Base-by-base conservation (phyloP, 495 filamentous ascomycete species). In the Astrothelium subdiscretum region DNA sequence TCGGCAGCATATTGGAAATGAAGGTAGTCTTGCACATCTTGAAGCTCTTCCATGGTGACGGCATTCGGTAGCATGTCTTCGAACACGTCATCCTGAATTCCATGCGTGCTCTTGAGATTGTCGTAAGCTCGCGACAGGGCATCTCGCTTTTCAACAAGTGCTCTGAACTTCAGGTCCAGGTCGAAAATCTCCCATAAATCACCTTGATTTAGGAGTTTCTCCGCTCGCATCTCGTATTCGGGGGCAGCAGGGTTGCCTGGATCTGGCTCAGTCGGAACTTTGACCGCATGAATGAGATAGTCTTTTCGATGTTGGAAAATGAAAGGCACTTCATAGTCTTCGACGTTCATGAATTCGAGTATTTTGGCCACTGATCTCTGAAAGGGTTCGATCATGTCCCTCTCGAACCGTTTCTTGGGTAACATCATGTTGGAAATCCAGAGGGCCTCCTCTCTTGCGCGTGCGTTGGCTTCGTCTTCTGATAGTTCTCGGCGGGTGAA, bases 261-360 rank as follows among this genome's bases (percentile, higher is more conserved):
- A 59, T 80, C 79, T 6, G 76, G 80, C 22, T 79, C 75, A 18
- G 75, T 65, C 32, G 82, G 77, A 13, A 87, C 81, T 73, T 90
- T 91, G 62, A 85, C 85, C 54, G 91, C 86, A 68, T 98, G 91
- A 64, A 97, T 97, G 64, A 98, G 84, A 72, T 97, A 97, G 71
- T 98, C 94, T 72, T 95, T 92, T 40, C 95, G 89, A 67, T 98
- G 92, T 70, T 97, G 95, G 74, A 96, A 97, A 65, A 98, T 91
- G 70, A 94, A 98, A 0, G 94, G 92, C 3, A 97, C 91, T 70
- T 98, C 94, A 71, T 87, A 89, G 60, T 95, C 88, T 64, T 97
- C 91, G 6, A 90, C 83, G 43, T 92, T 87, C 69, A 98, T 87
- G 66, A 97, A 96, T 67, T 96, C 90, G 61, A 98, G 79, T n/a